Percentiles rank a stretch among this genome's conserved stretches.
These are phyloP conservation scores for Coniochaeta pulveracea DNA, from an alignment of 2,329 filamentous ascomycete genomes.

Conservation along the genomic window DNA sequence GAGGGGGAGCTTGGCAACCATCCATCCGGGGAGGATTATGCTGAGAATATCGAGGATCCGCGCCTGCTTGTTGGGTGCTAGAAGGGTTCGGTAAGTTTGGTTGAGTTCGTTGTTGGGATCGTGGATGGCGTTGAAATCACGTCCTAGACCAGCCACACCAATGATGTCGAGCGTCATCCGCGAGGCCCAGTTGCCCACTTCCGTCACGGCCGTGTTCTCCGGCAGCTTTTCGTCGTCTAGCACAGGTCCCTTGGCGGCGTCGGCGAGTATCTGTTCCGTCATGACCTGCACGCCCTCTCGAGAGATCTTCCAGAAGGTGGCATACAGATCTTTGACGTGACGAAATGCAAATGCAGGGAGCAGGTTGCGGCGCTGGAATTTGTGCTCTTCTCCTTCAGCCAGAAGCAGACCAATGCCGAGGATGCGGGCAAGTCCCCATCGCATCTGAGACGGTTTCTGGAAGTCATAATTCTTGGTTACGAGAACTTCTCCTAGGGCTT, in stretches of 20 bases:
- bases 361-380: conserved; percentile 65
- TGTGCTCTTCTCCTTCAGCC: conserved; percentile 87
- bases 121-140: conserved; percentile 56
- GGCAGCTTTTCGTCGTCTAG: conserved; percentile 16
- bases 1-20: conserved; percentile 55
- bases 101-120: conserved; percentile 50
- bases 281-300: conserved; percentile 56
- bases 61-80: conserved; percentile 38
- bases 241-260: conserved; percentile 22
- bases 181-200: conserved; percentile 52
- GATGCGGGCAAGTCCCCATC: conserved; percentile 46
- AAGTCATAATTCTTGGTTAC: conserved; percentile 61
- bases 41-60: conserved; percentile 45
- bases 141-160: conserved; percentile 58
- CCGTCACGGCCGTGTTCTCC: conserved; percentile 31
- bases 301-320: conserved; percentile 72
- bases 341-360: conserved; percentile 78
- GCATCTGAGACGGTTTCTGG: conserved; percentile 45
- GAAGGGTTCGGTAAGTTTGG: conserved; percentile 42
- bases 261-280: conserved; percentile 31
- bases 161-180: conserved; percentile 67
- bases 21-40: conserved; percentile 50
- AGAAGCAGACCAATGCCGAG: conserved; percentile 64
- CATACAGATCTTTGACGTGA: conserved; percentile 75
- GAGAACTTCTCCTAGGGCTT: conserved; percentile 59